Conservation (phyloP, 805 yeast species). For the Ogataea methylovora region DNA sequence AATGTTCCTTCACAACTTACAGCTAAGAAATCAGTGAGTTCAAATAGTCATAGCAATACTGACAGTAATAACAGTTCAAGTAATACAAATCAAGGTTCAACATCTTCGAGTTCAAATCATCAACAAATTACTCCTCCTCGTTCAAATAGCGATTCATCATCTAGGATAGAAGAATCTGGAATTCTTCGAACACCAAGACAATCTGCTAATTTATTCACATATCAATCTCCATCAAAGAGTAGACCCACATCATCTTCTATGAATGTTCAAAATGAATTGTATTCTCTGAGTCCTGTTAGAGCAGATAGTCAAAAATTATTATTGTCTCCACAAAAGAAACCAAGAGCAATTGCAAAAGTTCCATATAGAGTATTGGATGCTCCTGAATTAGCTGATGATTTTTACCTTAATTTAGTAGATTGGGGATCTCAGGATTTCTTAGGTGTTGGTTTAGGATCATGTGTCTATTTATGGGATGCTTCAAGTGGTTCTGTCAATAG, state of each 20-base stretch:
- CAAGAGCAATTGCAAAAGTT: conserved; percentile 71
- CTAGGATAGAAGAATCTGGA: conserved; percentile 8
- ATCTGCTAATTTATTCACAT: conserved; percentile 58
- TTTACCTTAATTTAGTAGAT: conserved; percentile 84
- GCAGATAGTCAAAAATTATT: conserved; percentile 77
- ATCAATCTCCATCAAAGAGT: conserved; percentile 61
- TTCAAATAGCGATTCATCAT: conserved; percentile 7
- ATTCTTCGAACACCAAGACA: conserved; percentile 26
- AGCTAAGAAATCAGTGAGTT: conserved; percentile 10
- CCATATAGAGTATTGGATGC: conserved; percentile 95
- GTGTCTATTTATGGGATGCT: conserved; percentile 90
- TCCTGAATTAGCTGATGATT: conserved; percentile 90
- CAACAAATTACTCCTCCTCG: conserved; percentile 21
- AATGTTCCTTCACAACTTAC: conserved; percentile 44
- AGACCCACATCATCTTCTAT: conserved; percentile 53
- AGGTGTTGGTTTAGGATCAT: conserved; percentile 84
- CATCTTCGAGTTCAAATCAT: conserved; percentile 3
- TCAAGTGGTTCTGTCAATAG: conserved; percentile 74
- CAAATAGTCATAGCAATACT: conserved; percentile 8
- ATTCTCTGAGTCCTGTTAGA: conserved; percentile 80
- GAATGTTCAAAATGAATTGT: conserved; percentile 65
- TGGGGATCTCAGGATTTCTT: conserved; percentile 90
- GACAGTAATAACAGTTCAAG: conserved; percentile 9
- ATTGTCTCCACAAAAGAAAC: conserved; percentile 74
- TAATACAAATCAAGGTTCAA: conserved; percentile 3